Base-by-base conservation (phyloP, 2,329 filamentous ascomycete genomes). In the Clonostachys rosea region DNA sequence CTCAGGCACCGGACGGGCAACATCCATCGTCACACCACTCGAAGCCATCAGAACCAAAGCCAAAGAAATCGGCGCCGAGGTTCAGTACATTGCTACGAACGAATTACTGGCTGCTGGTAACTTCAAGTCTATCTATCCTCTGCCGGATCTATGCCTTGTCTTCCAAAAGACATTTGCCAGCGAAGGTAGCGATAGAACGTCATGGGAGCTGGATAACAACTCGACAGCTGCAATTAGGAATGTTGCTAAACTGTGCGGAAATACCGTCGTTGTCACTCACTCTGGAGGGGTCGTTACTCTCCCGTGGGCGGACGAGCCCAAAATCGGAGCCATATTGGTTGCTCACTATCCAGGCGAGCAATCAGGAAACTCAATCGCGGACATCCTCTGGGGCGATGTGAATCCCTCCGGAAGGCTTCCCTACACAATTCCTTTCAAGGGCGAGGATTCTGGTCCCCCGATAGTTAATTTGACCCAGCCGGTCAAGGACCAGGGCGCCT, bases 271-370 rank as follows among this genome's bases (percentile, higher is more conserved):
- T 14, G 41, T 49, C 12, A 44, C 44, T 4, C 47, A 49, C 11
- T 46, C 44, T 18, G 47, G 40, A 14, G 81, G 81, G 1, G 69
- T 76, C 6, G 69, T 81, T 49, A 40, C 20, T n/a, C 16, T 46
- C 4, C 36, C 44, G 14, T 46, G 35, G 35, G 37, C 44, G 13
- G 79, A 89, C 46, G 66, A 85, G 5, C 81, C 84, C 5, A 79
- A 78, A 40, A 77, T 94, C 48, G 86, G 87, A 56, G 85, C 83
- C 2, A 83, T 91, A 1, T 57, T 92, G 8, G 76, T 88, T 44
- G 87, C 87, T 34, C 84, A 91, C 56, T 73, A 91, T 2, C 88
- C 88, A 0, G 87, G 88, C 2, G 79, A 91, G 59, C 87, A 92
- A 61, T 88, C 84, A 45, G 89, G 89, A 7, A 85, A 87, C 51